Evolutionary conservation across 2,329 filamentous ascomycete genomes (phyloP).

Genomic region (Claviceps capensis): DNA sequence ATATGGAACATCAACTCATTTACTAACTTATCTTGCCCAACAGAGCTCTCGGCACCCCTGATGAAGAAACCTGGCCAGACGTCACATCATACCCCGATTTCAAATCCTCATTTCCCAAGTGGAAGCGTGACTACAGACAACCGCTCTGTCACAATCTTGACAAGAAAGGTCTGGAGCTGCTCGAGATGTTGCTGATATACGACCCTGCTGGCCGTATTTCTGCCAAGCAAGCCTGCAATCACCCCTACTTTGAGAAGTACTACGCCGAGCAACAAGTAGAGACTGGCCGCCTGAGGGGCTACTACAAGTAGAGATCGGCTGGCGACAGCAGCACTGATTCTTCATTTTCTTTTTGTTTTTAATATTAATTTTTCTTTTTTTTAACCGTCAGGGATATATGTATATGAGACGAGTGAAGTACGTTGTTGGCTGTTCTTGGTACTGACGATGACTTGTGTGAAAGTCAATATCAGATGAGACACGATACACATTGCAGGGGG

Average conservation of each 20-base stretch:
- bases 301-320: slow-evolving; percentile 21
- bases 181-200: slow-evolving; percentile 64
- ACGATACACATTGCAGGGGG: neutral
- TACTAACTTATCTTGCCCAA: neutral
- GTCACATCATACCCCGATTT: slow-evolving; percentile 93
- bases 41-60: slow-evolving; percentile 68
- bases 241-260: slow-evolving; percentile 60
- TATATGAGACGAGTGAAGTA: neutral
- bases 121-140: slow-evolving; percentile 55
- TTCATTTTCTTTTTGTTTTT: neutral
- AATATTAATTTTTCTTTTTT: neutral
- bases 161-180: slow-evolving; percentile 53
- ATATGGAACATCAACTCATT: too few species aligned
- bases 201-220: slow-evolving; percentile 79
- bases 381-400: too few species aligned
- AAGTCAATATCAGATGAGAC: neutral
- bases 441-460: neutral
- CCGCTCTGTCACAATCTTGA: slow-evolving; percentile 62
- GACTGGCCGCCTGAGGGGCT: slow-evolving; percentile 18
- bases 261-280: slow-evolving; percentile 16
- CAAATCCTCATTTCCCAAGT: slow-evolving; percentile 85
- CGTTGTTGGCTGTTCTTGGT: neutral
- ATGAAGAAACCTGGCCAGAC: slow-evolving; percentile 72
- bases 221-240: slow-evolving; percentile 73
- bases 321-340: slow-evolving; percentile 11